Evolutionary conservation across 371 early-diverging fungal species (phyloP), one percentile per base, ranked within the genome.

Genomic region (Actinomortierella wolfii): DNA sequence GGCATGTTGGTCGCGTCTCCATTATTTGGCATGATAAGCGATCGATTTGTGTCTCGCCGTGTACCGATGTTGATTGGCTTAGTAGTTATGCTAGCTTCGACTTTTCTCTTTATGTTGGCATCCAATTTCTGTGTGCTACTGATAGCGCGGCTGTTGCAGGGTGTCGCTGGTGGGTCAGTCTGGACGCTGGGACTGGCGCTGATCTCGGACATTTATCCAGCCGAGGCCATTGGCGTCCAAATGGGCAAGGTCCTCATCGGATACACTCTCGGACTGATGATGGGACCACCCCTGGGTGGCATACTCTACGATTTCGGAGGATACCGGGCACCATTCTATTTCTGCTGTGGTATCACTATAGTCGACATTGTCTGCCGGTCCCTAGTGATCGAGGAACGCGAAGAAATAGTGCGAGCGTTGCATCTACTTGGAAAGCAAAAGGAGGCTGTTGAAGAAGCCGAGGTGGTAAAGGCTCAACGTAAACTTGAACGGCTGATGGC

Each of bases 1-100:
- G 94, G 94, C 2, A 75, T 94, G 51, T 68, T 94, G 21, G 68
- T 81, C 20, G 89, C 89, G 1, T 84, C 94, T 1, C 92, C 92
- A 3, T 26, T 87, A 0, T 88, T 92, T 61, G 94, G 92, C 1
- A 81, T 83, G 75, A 56, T 92, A 14, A 82, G 84, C 9, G 71
- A 71, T 34, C 28, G 23, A 13, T 71, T 71, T 51, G 59, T 65
- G 9, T 64, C 71, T 0, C 71, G 71, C 11, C 49, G 71, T 0
- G 46, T 56, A 1, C 85, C 86, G 6, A 89, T 91, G 90, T 40
- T 90, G 17, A 46, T 84, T 13, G 86, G 87, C 11, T 81, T 88
- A 11, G 60, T 67, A 11, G 81, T 81, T 1, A 80, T 89, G 34
- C 70, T 83, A 34, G 59, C 75, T 13, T 79, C 86, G n/a, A 87